phyloP scores from a whole-genome alignment of 208 protist species.

The Trypanosomatidae sp. region DNA sequence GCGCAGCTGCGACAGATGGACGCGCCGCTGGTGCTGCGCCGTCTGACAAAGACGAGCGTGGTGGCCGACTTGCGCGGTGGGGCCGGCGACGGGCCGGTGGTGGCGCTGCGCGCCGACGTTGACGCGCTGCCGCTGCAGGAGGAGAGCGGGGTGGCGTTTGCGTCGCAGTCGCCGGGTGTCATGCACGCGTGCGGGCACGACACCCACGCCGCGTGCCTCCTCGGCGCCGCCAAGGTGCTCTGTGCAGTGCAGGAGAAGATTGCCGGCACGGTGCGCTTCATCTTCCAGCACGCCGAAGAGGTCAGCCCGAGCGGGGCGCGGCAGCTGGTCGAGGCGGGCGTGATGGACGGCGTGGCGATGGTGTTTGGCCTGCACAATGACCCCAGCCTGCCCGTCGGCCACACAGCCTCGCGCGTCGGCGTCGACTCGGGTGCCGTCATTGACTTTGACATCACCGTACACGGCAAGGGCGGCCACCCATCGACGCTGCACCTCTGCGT shows the following conservation, averaged over 20 bases:
- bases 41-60: slow-evolving; percentile 16
- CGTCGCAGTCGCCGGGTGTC: slow-evolving; percentile 22
- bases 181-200: slow-evolving; percentile 56
- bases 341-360: slow-evolving; percentile 27
- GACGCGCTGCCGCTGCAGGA: slow-evolving; percentile 49
- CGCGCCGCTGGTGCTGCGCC: slow-evolving; percentile 9
- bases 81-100: slow-evolving; percentile 17
- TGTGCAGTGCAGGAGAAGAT: slow-evolving; percentile 26
- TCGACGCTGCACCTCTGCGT: slow-evolving; percentile 29
- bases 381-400: slow-evolving; percentile 5
- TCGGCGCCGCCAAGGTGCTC: slow-evolving; percentile 37
- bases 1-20: slow-evolving; percentile 15
- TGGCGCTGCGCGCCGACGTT: slow-evolving; percentile 35
- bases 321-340: slow-evolving; percentile 26
- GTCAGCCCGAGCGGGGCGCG: slow-evolving; percentile 25
- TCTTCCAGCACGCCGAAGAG: slow-evolving; percentile 59
- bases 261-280: slow-evolving; percentile 48
- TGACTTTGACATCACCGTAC: slow-evolving; percentile 48
- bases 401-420: slow-evolving; percentile 9
- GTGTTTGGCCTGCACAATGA: slow-evolving; percentile 39
- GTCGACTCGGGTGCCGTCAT: slow-evolving; percentile 28
- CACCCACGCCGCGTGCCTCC: slow-evolving; percentile 37
- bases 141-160: slow-evolving; percentile 22
- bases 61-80: slow-evolving; percentile 32
- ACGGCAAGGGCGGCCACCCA: slow-evolving; percentile 37